These are phyloP conservation scores for Pterocarpus santalinus DNA, from an alignment of 306 rosid species.

Conservation along the genomic window DNA sequence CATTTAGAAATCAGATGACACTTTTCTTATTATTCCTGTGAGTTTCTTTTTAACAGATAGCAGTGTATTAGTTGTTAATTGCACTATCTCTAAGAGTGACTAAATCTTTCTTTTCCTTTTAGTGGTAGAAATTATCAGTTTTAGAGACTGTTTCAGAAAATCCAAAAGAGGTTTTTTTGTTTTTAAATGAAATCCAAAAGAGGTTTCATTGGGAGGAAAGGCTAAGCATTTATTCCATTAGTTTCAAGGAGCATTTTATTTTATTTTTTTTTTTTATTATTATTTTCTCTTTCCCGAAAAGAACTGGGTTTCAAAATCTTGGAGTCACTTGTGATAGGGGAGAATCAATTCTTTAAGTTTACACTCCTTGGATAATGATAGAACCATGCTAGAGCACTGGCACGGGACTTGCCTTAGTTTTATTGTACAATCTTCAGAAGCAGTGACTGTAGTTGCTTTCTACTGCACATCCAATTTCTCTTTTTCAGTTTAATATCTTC, in stretches of 20 bases:
- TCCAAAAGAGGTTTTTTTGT: neutral
- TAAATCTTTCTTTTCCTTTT: neutral
- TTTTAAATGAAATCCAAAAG: no score
- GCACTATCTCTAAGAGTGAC: no score
- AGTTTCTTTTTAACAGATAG: neutral
- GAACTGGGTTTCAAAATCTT: neutral
- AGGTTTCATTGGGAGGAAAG: neutral
- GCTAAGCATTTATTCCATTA: conserved; percentile 11
- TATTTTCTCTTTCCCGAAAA: neutral
- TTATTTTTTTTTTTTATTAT: neutral
- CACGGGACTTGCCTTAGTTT: neutral
- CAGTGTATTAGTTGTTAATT: no score
- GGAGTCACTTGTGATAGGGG: neutral
- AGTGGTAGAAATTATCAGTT: conserved; percentile 17
- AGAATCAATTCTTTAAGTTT: neutral
- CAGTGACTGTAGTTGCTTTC: conserved; percentile 2
- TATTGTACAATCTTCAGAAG: conserved; percentile 7
- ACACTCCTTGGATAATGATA: neutral
- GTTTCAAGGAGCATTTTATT: no score
- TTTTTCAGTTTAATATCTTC: neutral
- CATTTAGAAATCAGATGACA: conserved; percentile 5
- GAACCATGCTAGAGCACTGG: neutral
- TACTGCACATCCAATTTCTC: neutral
- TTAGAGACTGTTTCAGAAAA: neutral
- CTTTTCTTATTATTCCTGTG: conserved; percentile 1